These are phyloP conservation scores for Hymenoscyphus fructigenus DNA, from an alignment of 2,329 filamentous ascomycete genomes.

Conservation along the genomic window DNA sequence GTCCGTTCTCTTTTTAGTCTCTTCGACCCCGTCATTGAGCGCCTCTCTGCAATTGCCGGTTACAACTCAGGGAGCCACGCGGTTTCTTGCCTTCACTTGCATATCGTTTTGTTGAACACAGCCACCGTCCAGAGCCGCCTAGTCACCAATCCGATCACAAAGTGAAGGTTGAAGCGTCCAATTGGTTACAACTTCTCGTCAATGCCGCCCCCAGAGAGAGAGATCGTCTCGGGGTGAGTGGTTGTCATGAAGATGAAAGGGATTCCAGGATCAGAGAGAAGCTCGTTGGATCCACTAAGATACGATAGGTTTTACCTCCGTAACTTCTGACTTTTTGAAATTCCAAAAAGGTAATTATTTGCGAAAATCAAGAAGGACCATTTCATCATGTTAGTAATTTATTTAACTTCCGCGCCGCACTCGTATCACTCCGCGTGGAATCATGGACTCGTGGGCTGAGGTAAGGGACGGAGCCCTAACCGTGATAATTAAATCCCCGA, in stretches of 20 bases:
- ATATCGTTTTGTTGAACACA: not conserved
- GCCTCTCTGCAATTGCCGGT: not conserved
- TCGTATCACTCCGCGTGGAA: not conserved
- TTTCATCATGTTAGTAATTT: not conserved
- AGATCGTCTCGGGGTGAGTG: not conserved
- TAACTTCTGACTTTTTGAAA: no score
- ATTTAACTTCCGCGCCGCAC: slow-evolving; percentile 3
- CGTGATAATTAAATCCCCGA: slow-evolving; percentile 5
- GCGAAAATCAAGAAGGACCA: not conserved
- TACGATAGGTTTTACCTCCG: no score
- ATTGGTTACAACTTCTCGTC: not conserved
- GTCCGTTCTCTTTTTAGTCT: slow-evolving; percentile 4
- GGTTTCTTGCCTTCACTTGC: not conserved
- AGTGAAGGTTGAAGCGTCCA: not conserved
- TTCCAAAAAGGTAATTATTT: not conserved
- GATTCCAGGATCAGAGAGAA: no score
- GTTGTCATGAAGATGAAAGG: not conserved
- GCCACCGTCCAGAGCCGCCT: not conserved
- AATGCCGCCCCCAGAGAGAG: not conserved
- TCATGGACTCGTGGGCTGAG: slow-evolving; percentile 2
- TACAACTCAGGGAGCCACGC: not conserved
- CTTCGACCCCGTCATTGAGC: not conserved
- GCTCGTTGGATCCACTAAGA: no score
- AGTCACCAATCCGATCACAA: slow-evolving; percentile 1
- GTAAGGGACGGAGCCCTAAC: slow-evolving; percentile 3